A percentile compares a stretch with the other conserved stretches of the same genome.
These are phyloP conservation scores for Poterioochromonas sp. DNA, from an alignment of 352 stramenopile species.

Conservation along the genomic window DNA sequence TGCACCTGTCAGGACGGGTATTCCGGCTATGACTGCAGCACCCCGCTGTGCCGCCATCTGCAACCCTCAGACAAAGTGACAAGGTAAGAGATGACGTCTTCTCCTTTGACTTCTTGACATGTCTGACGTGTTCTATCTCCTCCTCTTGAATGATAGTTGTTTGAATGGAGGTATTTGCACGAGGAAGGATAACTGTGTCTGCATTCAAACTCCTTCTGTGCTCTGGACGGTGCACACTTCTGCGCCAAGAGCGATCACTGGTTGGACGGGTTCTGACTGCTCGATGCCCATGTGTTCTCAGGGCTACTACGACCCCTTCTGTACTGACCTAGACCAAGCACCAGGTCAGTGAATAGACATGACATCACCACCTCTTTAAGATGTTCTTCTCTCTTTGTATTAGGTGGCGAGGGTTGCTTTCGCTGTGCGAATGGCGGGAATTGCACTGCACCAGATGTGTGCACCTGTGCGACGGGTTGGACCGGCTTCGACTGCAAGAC, in stretches of 20 bases:
- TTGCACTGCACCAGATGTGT: conserved; percentile 77
- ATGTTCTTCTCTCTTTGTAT: no score
- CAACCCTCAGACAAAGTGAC: conserved; percentile 37
- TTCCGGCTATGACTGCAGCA: conserved; percentile 83
- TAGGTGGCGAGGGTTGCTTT: conserved; percentile 75
- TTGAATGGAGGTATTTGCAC: conserved; percentile 80
- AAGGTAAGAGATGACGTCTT: no score
- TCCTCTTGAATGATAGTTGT: no score
- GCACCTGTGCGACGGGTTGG: conserved; percentile 79
- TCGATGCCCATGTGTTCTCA: conserved; percentile 87
- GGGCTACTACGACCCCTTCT: conserved; percentile 83
- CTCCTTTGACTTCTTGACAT: no score
- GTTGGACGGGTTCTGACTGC: conserved; percentile 82
- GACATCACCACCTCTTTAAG: no score
- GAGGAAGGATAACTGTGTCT: conserved; percentile 80
- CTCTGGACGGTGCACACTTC: conserved; percentile 63
- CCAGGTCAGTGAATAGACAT: no score
- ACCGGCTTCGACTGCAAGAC: conserved; percentile 82
- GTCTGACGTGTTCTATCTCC: no score
- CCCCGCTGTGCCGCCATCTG: conserved; percentile 73
- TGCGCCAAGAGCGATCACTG: conserved; percentile 68
- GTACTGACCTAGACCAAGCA: conserved; percentile 50
- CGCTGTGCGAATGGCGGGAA: conserved; percentile 82
- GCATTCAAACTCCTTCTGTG: conserved; percentile 69
- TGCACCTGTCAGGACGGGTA: conserved; percentile 82